Base-by-base conservation (phyloP, 75 land plant species). In the Cupressus sempervirens region DNA sequence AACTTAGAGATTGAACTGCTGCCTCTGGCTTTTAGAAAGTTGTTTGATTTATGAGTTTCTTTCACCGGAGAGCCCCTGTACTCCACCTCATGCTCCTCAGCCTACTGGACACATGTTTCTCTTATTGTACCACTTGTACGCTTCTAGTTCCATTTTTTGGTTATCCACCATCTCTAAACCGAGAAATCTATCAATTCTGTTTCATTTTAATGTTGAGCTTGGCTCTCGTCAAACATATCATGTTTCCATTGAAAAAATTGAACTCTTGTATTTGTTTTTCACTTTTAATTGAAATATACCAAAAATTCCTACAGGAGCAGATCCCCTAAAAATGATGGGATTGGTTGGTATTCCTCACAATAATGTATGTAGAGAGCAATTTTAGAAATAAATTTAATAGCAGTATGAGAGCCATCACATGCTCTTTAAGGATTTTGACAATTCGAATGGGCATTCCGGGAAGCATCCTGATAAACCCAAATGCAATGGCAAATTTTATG, bases 301-400 rank as follows among this genome's bases (percentile, higher is more conserved):
- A 86, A 84, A 45, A 82, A 85, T 85, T 85, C 41, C 65, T 40
- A 79, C 84, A 81, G 3, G 85, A 82, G n/a, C 84, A 85, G 14
- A 50, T 26, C 35, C 86, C 84, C 81, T 81, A 34, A 11, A 85
- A 81, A 48, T 48, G 72, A 81, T 85, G 84, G 41, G 81, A 82
- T 7, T 72, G 34, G 67, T 41, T 53, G 29, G 34, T 62, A 81
- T 81, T 72, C 83, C 54, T 85, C 10, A 85, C 16, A 54, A 56
- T 85, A 23, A 85, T 85, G 53, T 85, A 12, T 34, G 84, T 52
- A 29, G 30, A 5, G 53, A n/a, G n/a, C 43, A 34, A 85, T 46
- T 36, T 82, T 36, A 48, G 85, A 82, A 82, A 85, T 83, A 53
- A 81, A 85, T 41, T 85, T 81, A 15, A 52, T 83, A 83, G 85